Percentiles rank a stretch among this genome's conserved stretches.
phyloP scores from a whole-genome alignment of 2,329 filamentous ascomycete genomes.

The Falciphora oryzae region DNA sequence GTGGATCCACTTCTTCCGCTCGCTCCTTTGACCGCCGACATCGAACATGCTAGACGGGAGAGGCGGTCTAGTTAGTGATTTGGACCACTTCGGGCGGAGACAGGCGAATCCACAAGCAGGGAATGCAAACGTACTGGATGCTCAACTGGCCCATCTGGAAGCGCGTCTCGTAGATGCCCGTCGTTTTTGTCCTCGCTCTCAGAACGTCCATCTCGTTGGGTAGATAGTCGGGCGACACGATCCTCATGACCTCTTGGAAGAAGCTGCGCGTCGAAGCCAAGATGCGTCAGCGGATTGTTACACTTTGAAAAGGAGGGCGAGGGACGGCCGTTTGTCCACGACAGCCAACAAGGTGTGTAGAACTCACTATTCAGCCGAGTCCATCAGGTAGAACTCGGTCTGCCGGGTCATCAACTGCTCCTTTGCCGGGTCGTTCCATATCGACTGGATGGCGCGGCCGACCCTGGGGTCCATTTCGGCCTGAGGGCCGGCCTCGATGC shows the following conservation, averaged over 20 bases:
- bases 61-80: not conserved
- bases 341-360: constrained; percentile 5
- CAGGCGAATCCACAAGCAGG: too few species aligned
- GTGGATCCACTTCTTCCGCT: constrained; percentile 99
- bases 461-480: constrained; percentile 76
- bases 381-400: constrained; percentile 98
- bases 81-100: not conserved
- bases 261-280: constrained; percentile 54
- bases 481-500: constrained; percentile 84
- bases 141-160: constrained; percentile 98
- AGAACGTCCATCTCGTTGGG: constrained; percentile 93
- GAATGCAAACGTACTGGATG: constrained; percentile 76
- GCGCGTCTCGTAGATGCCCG: constrained; percentile 96
- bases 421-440: constrained; percentile 88
- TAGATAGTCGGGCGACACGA: constrained; percentile 78
- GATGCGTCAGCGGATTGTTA: too few species aligned
- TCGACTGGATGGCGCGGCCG: constrained; percentile 72
- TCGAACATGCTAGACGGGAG: constrained; percentile 80
- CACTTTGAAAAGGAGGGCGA: too few species aligned
- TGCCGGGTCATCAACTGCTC: constrained; percentile 83
- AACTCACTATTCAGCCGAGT: constrained; percentile 93
- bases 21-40: constrained; percentile 92
- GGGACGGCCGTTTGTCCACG: not conserved
- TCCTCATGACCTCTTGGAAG: constrained; percentile 86
- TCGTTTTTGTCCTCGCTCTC: constrained; percentile 93